A percentile compares a stretch with the other conserved stretches of the same genome.
Evolutionary conservation across 306 rosid species (phyloP).

Genomic region (Sphenostylis stenocarpa): DNA sequence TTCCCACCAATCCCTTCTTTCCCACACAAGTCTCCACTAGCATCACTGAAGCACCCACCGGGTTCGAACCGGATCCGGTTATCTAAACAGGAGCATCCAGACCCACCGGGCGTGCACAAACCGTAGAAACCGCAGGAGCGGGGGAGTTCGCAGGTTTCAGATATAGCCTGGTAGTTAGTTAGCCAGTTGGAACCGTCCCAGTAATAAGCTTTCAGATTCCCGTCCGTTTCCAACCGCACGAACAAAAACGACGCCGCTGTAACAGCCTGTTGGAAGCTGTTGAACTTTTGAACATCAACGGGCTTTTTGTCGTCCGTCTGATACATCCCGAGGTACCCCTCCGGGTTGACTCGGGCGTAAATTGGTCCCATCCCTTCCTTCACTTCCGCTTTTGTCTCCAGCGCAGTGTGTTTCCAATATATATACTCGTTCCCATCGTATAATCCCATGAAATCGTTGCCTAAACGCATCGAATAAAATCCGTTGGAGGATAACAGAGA

Average conservation of each 20-base stretch:
- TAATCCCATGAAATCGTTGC: slow-evolving; percentile 60
- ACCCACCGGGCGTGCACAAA: slow-evolving; percentile 59
- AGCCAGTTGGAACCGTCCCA: slow-evolving; percentile 72
- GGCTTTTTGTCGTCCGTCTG: slow-evolving; percentile 54
- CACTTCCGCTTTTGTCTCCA: slow-evolving; percentile 54
- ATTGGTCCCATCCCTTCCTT: slow-evolving; percentile 58
- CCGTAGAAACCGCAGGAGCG: slow-evolving; percentile 82
- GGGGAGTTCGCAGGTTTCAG: slow-evolving; percentile 66
- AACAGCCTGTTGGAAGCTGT: slow-evolving; percentile 46
- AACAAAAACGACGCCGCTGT: slow-evolving; percentile 42
- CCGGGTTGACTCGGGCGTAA: slow-evolving; percentile 54
- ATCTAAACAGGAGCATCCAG: slow-evolving; percentile 71
- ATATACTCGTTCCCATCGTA: slow-evolving; percentile 37
- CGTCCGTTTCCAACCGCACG: slow-evolving; percentile 66
- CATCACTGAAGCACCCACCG: slow-evolving; percentile 41
- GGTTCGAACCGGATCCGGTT: slow-evolving; percentile 49
- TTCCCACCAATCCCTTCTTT: slow-evolving; percentile 26
- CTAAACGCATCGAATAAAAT: slow-evolving; percentile 52
- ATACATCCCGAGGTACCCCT: slow-evolving; percentile 83
- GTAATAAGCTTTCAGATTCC: slow-evolving; percentile 69
- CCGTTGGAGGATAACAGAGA: slow-evolving; percentile 48
- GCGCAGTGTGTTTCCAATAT: slow-evolving; percentile 61
- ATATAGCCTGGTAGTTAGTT: slow-evolving; percentile 54
- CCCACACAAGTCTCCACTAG: slow-evolving; percentile 52
- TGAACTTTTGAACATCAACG: slow-evolving; percentile 64